These are phyloP conservation scores for Collybiopsis luxurians DNA, from an alignment of 768 basidiomycete species.

Conservation along the genomic window DNA sequence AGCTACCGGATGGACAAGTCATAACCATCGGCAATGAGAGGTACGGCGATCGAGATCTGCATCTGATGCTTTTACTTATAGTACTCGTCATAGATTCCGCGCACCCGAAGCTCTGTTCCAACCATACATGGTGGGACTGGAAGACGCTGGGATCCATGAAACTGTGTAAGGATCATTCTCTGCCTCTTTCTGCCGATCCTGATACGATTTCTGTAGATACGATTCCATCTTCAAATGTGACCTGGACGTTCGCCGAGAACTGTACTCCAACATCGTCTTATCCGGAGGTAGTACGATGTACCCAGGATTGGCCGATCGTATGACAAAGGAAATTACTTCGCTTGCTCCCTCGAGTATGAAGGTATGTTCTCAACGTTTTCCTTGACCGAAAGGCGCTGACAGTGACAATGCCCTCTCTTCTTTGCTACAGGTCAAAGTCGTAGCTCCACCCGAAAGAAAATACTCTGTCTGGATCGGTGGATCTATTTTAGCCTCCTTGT, in stretches of 20 bases:
- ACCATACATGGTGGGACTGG: slow-evolving; percentile 64
- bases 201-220: slow-evolving; percentile 32
- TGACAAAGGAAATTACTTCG: slow-evolving; percentile 30
- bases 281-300: slow-evolving; percentile 59
- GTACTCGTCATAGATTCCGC: slow-evolving; percentile 38
- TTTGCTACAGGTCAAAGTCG: slow-evolving; percentile 51
- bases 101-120: slow-evolving; percentile 73
- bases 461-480: slow-evolving; percentile 92
- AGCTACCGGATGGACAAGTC: slow-evolving; percentile 69
- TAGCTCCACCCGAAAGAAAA: slow-evolving; percentile 67
- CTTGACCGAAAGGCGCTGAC: not conserved
- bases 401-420: not conserved
- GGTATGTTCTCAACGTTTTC: not conserved
- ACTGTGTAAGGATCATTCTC: slow-evolving; percentile 2
- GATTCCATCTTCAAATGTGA: slow-evolving; percentile 58
- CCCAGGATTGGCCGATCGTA: slow-evolving; percentile 54
- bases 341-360: slow-evolving; percentile 9
- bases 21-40: slow-evolving; percentile 74
- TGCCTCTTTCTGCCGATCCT: not conserved
- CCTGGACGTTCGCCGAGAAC: slow-evolving; percentile 50
- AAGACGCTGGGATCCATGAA: slow-evolving; percentile 64
- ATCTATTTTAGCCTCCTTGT: slow-evolving; percentile 82
- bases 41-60: slow-evolving; percentile 9
- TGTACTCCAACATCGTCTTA: slow-evolving; percentile 55
- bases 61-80: not conserved